Evolutionary conservation across 2,329 filamentous ascomycete genomes (phyloP), one percentile per base, ranked within the genome.

Genomic region (Nothophoma quercina): DNA sequence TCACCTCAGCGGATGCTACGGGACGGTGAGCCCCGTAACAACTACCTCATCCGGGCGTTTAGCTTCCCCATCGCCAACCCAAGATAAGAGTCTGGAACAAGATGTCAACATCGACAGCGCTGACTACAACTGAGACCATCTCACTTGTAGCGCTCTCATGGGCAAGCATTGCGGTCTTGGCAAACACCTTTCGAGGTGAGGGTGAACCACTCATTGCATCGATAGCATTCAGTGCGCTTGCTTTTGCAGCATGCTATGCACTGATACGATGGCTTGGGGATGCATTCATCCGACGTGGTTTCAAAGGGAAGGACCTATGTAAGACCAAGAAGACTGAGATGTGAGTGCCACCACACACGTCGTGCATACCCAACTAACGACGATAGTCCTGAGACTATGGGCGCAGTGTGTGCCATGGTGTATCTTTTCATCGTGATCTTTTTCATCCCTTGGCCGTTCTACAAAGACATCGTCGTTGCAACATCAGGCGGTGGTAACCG

Each of bases 361-460:
- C 35, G 29, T 25, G 13, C 26, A 9, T 15, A 21, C 26, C 7
- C 28, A 38, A 58, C 65, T 70, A 52, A 69, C 51, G 55, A 50
- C 32, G 55, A 49, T 53, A 88, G 86, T 66, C 95, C 95, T 18
- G 95, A 99, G 76, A 93, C 90, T 62, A 97, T 99, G 93, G 95
- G 95, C 23, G 91, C 91, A 51, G 85, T 99, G 21, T 96, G 91
- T 71, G 95, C 93, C 7, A 85, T 95, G 61, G 92, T 98, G 21
- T 98, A 98, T 76, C 83, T 99, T 34, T 82, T 99, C 60, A 84
- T 87, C 41, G 83, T 98, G 62, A 96, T 98, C 62, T 79, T 91
- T 58, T 99, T 99, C 74, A 92, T 98, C 52, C 95, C 95, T 0
- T 96, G 97, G 75, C 90, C 93, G 1, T 98, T 99, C 75, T 98